Percentiles rank a stretch among this genome's conserved stretches.
Conservation (phyloP, 179 eudicot genomes). For the Silene noctiflora region DNA sequence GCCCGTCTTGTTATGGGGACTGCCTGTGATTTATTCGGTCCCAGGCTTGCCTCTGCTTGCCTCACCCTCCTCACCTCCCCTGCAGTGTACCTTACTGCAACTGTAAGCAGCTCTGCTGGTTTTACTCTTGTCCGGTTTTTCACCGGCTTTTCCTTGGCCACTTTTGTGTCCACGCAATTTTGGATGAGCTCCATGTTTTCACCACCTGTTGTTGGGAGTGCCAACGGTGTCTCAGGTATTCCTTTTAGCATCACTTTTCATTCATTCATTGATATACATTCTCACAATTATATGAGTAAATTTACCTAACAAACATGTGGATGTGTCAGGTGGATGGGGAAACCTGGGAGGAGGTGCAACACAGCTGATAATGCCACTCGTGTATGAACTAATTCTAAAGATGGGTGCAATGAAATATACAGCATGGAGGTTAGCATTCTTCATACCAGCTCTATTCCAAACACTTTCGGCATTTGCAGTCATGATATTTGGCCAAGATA, state of each 20-base stretch:
- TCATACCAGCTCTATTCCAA: slow-evolving; percentile 66
- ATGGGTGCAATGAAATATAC: slow-evolving; percentile 48
- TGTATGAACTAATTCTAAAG: slow-evolving; percentile 40
- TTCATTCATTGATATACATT: too few species aligned
- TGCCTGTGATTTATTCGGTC: slow-evolving; percentile 75
- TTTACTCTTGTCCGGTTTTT: slow-evolving; percentile 64
- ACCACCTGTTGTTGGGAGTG: slow-evolving; percentile 55
- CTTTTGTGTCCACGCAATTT: slow-evolving; percentile 79
- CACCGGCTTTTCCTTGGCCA: slow-evolving; percentile 81
- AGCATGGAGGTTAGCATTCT: slow-evolving; percentile 82
- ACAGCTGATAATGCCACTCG: slow-evolving; percentile 79
- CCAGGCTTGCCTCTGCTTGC: slow-evolving; percentile 65
- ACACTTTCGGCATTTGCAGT: slow-evolving; percentile 53
- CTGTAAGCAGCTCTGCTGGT: slow-evolving; percentile 30
- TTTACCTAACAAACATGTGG: slow-evolving; percentile 10
- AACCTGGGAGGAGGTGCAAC: slow-evolving; percentile 95
- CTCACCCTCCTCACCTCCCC: slow-evolving; percentile 68
- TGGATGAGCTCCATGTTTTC: slow-evolving; percentile 98
- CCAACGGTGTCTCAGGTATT: slow-evolving; percentile 62
- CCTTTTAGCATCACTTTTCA: not conserved
- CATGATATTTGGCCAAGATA: slow-evolving; percentile 65
- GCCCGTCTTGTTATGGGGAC: slow-evolving; percentile 77
- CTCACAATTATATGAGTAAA: too few species aligned
- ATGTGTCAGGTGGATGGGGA: slow-evolving; percentile 85
- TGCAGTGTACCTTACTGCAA: slow-evolving; percentile 54